These are phyloP conservation scores for Hondaea fermentalgiana DNA, from an alignment of 108 stramenopile species.

Conservation along the genomic window DNA sequence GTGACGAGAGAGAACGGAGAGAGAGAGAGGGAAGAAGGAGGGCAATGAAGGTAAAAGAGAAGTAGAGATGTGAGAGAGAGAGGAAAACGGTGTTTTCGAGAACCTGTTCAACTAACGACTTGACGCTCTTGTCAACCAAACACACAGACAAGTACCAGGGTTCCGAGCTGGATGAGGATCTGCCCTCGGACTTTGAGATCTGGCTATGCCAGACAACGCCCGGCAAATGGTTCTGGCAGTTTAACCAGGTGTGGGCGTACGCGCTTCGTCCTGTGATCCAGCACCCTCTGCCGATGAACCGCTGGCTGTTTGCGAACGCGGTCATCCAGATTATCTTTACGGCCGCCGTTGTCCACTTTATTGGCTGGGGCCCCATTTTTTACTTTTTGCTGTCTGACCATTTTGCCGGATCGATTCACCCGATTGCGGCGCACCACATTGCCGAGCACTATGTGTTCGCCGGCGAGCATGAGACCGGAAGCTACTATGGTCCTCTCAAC, in stretches of 20 bases:
- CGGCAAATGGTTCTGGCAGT: conserved; percentile 68
- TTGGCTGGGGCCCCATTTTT: conserved; percentile 46
- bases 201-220: conserved; percentile 55
- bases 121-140: not conserved
- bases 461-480: conserved; percentile 74
- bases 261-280: conserved; percentile 70
- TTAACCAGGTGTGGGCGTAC: conserved; percentile 74
- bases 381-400: conserved; percentile 70
- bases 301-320: conserved; percentile 58
- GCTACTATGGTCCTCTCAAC: conserved; percentile 82
- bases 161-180: conserved; percentile 73
- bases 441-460: conserved; percentile 80
- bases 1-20: too few relatives aligned
- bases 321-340: conserved; percentile 53
- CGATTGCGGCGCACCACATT: conserved; percentile 90
- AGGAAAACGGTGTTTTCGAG: too few relatives aligned
- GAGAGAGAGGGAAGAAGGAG: too few relatives aligned
- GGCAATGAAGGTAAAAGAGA: too few relatives aligned
- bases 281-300: conserved; percentile 60
- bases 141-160: conserved; percentile 46
- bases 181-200: conserved; percentile 69
- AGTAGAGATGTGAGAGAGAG: too few relatives aligned
- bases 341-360: conserved; percentile 44
- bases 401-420: conserved; percentile 76
- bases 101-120: too few relatives aligned